These are phyloP conservation scores for Cordyceps pruinosa DNA, from an alignment of 2,329 filamentous ascomycete genomes.

Conservation along the genomic window DNA sequence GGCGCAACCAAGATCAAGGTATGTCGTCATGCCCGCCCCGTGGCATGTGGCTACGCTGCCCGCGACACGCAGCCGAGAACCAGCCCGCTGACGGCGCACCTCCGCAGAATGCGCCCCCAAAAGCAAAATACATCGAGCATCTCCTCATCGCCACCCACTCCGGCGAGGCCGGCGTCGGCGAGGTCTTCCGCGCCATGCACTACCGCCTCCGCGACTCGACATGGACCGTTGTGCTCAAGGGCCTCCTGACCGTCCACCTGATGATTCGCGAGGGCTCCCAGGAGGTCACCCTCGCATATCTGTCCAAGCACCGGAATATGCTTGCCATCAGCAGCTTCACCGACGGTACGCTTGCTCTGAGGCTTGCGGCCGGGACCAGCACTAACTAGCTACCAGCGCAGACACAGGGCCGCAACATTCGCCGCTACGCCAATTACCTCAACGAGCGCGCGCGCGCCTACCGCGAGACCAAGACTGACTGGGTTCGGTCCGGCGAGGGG, in stretches of 20 bases:
- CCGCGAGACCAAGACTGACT: slow-evolving; percentile 79
- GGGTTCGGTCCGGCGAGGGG: slow-evolving; percentile 75
- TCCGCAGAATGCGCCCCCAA: slow-evolving; percentile 78
- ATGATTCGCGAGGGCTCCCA: slow-evolving; percentile 95
- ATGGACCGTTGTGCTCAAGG: slow-evolving; percentile 99
- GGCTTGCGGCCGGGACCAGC: not conserved
- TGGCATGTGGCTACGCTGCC: not conserved
- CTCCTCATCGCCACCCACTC: slow-evolving; percentile 93
- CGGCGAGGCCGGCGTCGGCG: slow-evolving; percentile 87
- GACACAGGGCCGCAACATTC: slow-evolving; percentile 90
- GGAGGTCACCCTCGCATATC: slow-evolving; percentile 78
- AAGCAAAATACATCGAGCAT: slow-evolving; percentile 98
- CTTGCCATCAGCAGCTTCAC: slow-evolving; percentile 87
- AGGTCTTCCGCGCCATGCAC: slow-evolving; percentile 89
- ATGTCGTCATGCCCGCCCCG: not conserved
- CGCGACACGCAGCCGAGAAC: not conserved
- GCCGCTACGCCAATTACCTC: slow-evolving; percentile 84
- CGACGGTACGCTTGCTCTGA: slow-evolving; percentile 58
- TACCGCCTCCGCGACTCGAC: slow-evolving; percentile 87
- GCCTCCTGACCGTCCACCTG: slow-evolving; percentile 87
- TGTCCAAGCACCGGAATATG: slow-evolving; percentile 74
- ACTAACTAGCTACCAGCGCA: slow-evolving; percentile 54
- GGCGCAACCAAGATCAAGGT: slow-evolving; percentile 98
- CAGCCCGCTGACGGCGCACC: not conserved
- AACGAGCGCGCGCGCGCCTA: slow-evolving; percentile 75